phyloP scores from a whole-genome alignment of 257 asterid genomes.

The Ehretia macrophylla region DNA sequence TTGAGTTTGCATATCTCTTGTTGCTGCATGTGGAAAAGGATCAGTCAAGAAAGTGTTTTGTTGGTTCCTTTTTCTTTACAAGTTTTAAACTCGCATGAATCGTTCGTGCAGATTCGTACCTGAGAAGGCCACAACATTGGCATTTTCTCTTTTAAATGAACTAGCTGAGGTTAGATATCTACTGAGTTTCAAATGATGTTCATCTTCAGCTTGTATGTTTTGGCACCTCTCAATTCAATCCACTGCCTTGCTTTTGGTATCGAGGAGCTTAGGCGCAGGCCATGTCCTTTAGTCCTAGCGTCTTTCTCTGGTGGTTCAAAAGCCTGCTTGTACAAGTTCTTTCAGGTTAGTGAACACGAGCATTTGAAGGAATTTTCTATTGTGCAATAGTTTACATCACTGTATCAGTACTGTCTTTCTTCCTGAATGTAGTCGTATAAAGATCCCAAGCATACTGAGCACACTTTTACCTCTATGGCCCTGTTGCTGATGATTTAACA shows the following conservation, averaged over 20 bases:
- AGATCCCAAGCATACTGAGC: neutral
- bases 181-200: neutral
- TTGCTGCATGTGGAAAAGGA: too few relatives aligned
- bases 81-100: conserved; percentile 9
- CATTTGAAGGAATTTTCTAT: neutral
- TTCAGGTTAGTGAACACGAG: conserved; percentile 57
- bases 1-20: too few relatives aligned
- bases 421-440: neutral
- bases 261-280: conserved; percentile 64
- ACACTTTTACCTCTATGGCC: neutral
- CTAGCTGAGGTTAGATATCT: conserved; percentile 56
- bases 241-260: neutral
- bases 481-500: neutral
- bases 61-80: too few relatives aligned
- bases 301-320: conserved; percentile 85
- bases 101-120: conserved; percentile 60
- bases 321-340: conserved; percentile 89
- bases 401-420: neutral
- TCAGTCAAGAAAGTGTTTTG: too few relatives aligned
- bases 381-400: conserved; percentile 2
- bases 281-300: conserved; percentile 73
- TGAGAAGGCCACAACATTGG: conserved; percentile 81
- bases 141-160: conserved; percentile 59
- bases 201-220: neutral
- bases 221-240: neutral